Evolutionary conservation across 1,284 basidiomycete species (phyloP), one percentile per base, ranked within the genome.

Genomic region (Cryptococcus sp.): DNA sequence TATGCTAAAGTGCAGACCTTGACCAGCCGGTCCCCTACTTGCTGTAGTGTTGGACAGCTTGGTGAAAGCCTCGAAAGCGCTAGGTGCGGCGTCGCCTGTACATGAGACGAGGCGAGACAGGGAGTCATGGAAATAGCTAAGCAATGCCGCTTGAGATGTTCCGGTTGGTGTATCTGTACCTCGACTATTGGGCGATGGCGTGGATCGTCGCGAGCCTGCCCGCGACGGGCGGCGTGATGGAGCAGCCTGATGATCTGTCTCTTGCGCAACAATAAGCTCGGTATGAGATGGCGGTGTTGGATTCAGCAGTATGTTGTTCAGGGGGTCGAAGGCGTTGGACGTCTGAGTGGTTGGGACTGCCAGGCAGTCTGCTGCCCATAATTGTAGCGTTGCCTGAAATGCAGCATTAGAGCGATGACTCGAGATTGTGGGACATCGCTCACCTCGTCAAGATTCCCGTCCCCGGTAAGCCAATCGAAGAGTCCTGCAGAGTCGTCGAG

Each of bases 321-420:
- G 63, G 16, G 67, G 63, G 23, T 67, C 62, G 40, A 63, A 65
- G 13, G 65, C 60, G 48, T 66, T 63, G 52, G 52, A 52, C 5
- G 54, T 55, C 40, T 61, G 61, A 5, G 58, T 55, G 7, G 56
- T 57, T 5, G 62, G 54, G 3, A 62, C 55, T 6, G 65, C 57
- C 11, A 71, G 60, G 50, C 67, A 69, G 51, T 68, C 69, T n/a
- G 66, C 67, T 11, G 69, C 69, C 64, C 66, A 67, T 8, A 65
- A 57, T 50, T 71, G 69, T 8, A 71, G 55, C 6, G 64, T 69
- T 0, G 60, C 53, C 69, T 71, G 35, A 13, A 16, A 22, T n/a
- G 17, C 38, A n/a, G 60, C 51, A 65, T 58, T 27, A 52, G 6
- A 3, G 16, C 17, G 5, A 35, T 30, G 43, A 13, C 13, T 38